phyloP scores from a whole-genome alignment of 352 stramenopile species.

The Pythium catenulatum region DNA sequence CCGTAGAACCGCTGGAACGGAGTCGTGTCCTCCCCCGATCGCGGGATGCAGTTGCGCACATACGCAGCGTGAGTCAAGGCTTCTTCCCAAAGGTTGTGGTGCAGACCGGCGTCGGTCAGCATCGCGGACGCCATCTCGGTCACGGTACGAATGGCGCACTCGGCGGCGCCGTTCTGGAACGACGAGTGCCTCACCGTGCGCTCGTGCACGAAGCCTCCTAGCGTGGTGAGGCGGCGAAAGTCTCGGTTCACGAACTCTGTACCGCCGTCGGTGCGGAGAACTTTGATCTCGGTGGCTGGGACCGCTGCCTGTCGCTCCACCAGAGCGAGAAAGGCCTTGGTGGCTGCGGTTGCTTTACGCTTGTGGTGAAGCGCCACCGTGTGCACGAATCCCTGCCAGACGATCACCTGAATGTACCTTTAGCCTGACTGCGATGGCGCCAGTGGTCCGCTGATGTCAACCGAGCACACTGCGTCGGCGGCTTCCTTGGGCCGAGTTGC shows the following conservation, averaged over 20 bases:
- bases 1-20: not conserved
- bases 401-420: not conserved
- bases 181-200: not conserved
- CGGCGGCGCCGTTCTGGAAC: constrained; percentile 15
- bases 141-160: constrained; percentile 3
- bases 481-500: not conserved
- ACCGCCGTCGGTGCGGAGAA: not conserved
- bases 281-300: not conserved
- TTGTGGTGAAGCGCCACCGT: not conserved
- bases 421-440: not conserved
- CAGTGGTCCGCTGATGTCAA: not conserved
- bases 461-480: not conserved
- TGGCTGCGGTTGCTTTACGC: not conserved
- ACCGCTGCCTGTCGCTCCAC: not conserved
- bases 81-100: constrained; percentile 10
- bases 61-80: constrained; percentile 1
- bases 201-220: not conserved
- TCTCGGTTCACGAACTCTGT: constrained; percentile 8
- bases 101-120: constrained; percentile 25
- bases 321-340: not conserved
- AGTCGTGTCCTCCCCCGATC: not conserved
- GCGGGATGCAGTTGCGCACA: not conserved
- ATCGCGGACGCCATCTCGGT: constrained; percentile 7
- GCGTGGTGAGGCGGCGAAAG: not conserved
- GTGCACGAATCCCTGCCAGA: not conserved